phyloP scores from a whole-genome alignment of 2,329 filamentous ascomycete genomes.

The Apiospora phragmitis region DNA sequence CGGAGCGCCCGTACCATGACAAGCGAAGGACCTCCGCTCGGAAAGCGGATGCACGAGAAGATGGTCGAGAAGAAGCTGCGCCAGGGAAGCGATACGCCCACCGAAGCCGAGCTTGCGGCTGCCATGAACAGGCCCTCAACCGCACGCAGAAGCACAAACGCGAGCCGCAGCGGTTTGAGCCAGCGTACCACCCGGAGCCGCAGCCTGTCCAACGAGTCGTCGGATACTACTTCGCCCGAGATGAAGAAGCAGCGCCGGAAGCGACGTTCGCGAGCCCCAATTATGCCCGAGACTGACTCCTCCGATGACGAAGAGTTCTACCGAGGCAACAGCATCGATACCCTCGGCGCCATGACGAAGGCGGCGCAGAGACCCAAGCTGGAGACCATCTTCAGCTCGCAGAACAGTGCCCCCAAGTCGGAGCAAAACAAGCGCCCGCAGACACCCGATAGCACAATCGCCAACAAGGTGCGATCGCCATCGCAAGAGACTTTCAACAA shows the following conservation, averaged over 20 bases:
- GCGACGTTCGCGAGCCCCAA: slow-evolving; percentile 15
- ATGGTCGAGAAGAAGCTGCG: slow-evolving; percentile 47
- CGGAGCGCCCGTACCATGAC: slow-evolving; percentile 31
- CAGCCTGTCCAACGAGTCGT: slow-evolving; percentile 20
- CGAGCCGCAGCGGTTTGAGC: slow-evolving; percentile 13
- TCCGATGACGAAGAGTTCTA: slow-evolving; percentile 25
- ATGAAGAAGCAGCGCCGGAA: slow-evolving; percentile 19
- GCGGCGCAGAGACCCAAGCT: slow-evolving; percentile 25
- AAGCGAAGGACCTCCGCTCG: slow-evolving; percentile 43
- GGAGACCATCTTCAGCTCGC: slow-evolving; percentile 26
- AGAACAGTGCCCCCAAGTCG: slow-evolving; percentile 14
- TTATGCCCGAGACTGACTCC: slow-evolving; percentile 21
- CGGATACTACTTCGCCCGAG: slow-evolving; percentile 23
- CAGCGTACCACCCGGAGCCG: slow-evolving; percentile 16
- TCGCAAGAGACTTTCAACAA: slow-evolving; percentile 1
- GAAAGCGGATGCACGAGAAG: slow-evolving; percentile 46
- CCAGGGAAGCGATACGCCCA: slow-evolving; percentile 38
- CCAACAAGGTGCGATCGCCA: background rate
- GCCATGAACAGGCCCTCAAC: slow-evolving; percentile 17
- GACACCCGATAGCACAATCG: background rate
- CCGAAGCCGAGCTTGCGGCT: slow-evolving; percentile 25
- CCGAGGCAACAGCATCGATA: slow-evolving; percentile 22
- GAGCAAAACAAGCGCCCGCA: background rate
- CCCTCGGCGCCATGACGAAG: slow-evolving; percentile 21
- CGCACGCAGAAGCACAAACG: slow-evolving; percentile 19